phyloP scores from a whole-genome alignment of 257 asterid genomes.

The Nicotiana knightiana region DNA sequence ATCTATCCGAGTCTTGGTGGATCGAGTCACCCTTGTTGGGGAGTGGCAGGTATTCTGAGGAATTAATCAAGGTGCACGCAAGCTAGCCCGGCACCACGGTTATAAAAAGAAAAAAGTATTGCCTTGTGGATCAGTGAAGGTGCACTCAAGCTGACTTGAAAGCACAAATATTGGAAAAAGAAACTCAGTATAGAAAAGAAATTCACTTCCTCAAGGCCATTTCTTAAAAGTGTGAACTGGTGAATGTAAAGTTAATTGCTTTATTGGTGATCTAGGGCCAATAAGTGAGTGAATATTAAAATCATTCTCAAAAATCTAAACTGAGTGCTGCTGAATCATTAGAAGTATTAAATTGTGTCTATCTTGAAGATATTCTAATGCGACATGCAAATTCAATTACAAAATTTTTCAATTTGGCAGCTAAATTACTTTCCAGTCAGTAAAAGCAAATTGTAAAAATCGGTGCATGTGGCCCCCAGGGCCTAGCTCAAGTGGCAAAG shows the following conservation, averaged over 20 bases:
- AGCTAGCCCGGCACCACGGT: no score
- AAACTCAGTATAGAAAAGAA: not conserved
- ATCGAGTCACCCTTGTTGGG: no score
- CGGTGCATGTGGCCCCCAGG: no score
- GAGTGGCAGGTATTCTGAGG: no score
- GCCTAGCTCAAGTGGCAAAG: no score
- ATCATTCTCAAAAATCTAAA: not conserved
- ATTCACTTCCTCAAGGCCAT: not conserved
- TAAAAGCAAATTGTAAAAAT: not conserved
- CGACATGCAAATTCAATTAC: not conserved
- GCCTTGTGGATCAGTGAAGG: not conserved
- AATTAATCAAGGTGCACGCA: no score
- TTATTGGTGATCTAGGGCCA: not conserved
- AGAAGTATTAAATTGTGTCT: not conserved
- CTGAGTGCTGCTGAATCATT: not conserved
- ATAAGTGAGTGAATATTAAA: not conserved
- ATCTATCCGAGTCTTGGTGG: no score
- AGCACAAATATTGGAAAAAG: not conserved
- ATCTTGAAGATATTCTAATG: not conserved
- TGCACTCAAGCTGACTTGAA: not conserved
- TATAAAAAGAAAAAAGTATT: not conserved
- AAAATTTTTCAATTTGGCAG: not conserved
- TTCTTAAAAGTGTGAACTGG: not conserved
- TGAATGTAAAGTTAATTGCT: not conserved
- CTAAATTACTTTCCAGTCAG: not conserved